Evolutionary conservation across 148 eudicot species (phyloP).

Genomic region (Rhododendron vialii): DNA sequence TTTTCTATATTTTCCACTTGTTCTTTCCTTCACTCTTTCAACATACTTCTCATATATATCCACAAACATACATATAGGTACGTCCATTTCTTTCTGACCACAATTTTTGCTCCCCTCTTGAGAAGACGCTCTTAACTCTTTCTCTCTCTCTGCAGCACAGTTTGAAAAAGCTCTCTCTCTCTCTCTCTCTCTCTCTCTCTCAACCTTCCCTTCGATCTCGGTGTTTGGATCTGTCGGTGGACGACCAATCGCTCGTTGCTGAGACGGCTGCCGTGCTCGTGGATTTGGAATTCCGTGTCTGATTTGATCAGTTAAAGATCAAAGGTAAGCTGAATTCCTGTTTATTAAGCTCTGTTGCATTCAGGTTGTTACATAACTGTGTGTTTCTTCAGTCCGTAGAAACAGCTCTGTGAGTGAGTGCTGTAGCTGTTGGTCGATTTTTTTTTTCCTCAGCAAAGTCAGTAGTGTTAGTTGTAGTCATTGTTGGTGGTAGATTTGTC

Average conservation of each 20-base stretch:
- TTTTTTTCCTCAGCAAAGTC: too few relatives aligned
- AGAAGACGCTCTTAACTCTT: not conserved
- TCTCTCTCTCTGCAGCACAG: not conserved
- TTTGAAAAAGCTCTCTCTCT: not conserved
- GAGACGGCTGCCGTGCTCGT: not conserved
- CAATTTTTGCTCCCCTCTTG: not conserved
- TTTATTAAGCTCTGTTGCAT: not conserved
- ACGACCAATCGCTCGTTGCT: not conserved
- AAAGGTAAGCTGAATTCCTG: slow-evolving; percentile 3
- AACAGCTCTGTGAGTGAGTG: not conserved
- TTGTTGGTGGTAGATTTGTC: not conserved
- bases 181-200: slow-evolving; percentile 7
- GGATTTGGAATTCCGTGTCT: not conserved
- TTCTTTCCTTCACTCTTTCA: not conserved
- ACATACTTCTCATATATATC: too few relatives aligned
- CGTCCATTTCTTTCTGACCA: not conserved
- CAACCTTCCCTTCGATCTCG: not conserved
- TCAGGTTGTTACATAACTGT: not conserved
- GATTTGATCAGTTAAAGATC: not conserved
- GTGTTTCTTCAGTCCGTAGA: not conserved
- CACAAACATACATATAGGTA: not conserved
- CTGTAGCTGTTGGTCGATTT: not conserved
- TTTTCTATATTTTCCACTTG: too few relatives aligned
- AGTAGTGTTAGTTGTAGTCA: too few relatives aligned
- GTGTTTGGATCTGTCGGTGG: not conserved